Evolutionary conservation across 2,329 filamentous ascomycete genomes (phyloP).

Genomic region (Arthrocladium fulminans): DNA sequence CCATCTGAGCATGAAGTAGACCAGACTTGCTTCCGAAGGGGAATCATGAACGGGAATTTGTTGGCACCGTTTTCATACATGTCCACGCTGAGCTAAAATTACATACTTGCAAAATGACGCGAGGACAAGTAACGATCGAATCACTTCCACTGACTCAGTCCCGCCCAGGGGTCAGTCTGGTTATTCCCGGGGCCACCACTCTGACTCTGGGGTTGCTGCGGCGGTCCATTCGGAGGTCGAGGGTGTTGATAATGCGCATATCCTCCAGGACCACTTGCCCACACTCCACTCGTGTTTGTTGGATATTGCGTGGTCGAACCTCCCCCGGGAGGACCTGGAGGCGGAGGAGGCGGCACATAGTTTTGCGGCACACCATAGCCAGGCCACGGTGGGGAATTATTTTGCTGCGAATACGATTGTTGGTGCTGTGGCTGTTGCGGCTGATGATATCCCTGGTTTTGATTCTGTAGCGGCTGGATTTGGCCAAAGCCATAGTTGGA

Average conservation of each 20-base stretch:
- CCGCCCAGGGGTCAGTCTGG: conserved; percentile 57
- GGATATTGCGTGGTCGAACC: conserved; percentile 46
- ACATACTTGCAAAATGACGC: not conserved
- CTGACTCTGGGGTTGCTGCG: conserved; percentile 11
- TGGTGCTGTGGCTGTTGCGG: conserved; percentile 35
- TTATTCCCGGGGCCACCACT: not conserved
- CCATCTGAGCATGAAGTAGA: no score
- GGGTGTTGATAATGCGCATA: conserved; percentile 41
- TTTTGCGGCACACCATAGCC: conserved; percentile 47
- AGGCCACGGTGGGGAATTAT: conserved; percentile 36
- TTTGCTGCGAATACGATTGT: conserved; percentile 39
- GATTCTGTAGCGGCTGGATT: conserved; percentile 26
- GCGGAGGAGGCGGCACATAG: conserved; percentile 59
- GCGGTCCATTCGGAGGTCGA: conserved; percentile 23
- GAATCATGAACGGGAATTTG: no score
- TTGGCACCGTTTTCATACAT: not conserved
- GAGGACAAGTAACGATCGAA: not conserved
- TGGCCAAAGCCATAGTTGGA: conserved; percentile 13
- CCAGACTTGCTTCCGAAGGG: no score
- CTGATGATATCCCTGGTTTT: conserved; percentile 31
- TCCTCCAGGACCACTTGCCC: conserved; percentile 44
- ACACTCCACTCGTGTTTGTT: conserved; percentile 26
- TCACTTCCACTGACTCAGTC: conserved; percentile 60
- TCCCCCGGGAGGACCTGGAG: conserved; percentile 50
- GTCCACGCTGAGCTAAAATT: not conserved